Percentiles rank a stretch among this genome's conserved stretches.
Evolutionary conservation across 2,329 filamentous ascomycete species (phyloP).

Genomic region (Rhinocladiella mackenziei): DNA sequence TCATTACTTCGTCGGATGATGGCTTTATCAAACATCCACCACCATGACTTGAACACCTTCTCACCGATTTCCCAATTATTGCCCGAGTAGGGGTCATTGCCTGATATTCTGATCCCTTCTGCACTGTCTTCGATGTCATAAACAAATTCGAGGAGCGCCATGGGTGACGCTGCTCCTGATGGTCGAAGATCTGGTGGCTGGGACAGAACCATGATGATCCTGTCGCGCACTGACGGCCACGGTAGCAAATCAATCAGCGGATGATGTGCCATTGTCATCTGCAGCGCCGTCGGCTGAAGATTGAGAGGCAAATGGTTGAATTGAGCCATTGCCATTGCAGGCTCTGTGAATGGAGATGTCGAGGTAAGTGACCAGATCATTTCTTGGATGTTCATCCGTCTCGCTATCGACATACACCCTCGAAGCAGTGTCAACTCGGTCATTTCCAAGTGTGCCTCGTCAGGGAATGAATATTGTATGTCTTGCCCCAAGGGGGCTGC

Average conservation of each 20-base stretch:
- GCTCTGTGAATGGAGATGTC: slow-evolving; percentile 45
- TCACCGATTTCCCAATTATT: slow-evolving; percentile 57
- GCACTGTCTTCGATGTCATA: slow-evolving; percentile 56
- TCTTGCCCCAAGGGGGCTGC: neutral
- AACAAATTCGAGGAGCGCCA: slow-evolving; percentile 50
- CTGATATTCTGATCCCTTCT: slow-evolving; percentile 52
- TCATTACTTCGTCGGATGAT: slow-evolving; percentile 55
- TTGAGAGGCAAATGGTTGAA: slow-evolving; percentile 43
- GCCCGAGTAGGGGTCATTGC: slow-evolving; percentile 48
- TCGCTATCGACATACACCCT: slow-evolving; percentile 47
- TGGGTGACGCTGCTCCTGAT: slow-evolving; percentile 43
- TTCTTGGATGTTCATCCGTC: slow-evolving; percentile 41
- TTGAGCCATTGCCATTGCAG: slow-evolving; percentile 30
- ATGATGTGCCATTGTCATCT: slow-evolving; percentile 52
- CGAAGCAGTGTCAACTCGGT: slow-evolving; percentile 49
- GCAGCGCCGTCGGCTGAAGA: slow-evolving; percentile 51
- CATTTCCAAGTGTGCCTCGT: slow-evolving; percentile 49
- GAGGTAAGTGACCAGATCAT: slow-evolving; percentile 47
- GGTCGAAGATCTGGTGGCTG: slow-evolving; percentile 50
- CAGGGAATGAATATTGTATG: slow-evolving; percentile 35
- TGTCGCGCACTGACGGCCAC: slow-evolving; percentile 54
- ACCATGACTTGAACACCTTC: slow-evolving; percentile 57
- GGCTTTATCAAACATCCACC: slow-evolving; percentile 55
- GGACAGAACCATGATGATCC: slow-evolving; percentile 50
- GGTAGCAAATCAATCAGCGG: slow-evolving; percentile 56